Conservation (phyloP, 495 filamentous ascomycete species). For the Platismatia glauca region DNA sequence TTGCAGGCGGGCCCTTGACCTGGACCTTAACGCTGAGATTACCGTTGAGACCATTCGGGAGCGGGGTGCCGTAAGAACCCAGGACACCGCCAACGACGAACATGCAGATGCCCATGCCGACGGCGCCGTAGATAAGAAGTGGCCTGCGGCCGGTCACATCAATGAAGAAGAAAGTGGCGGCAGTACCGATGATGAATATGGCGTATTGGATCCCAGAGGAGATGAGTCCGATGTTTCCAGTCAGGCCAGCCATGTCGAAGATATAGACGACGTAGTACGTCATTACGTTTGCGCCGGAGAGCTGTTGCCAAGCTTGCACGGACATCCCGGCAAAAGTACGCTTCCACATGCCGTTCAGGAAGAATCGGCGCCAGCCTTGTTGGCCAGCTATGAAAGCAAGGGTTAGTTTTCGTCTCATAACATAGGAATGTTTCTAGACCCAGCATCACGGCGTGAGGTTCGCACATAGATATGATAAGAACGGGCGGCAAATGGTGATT, state of each 20-base stretch:
- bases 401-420: neutral
- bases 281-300: slow-evolving; percentile 59
- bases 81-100: slow-evolving; percentile 46
- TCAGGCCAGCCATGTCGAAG: slow-evolving; percentile 53
- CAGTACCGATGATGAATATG: slow-evolving; percentile 63
- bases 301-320: slow-evolving; percentile 64
- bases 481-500: neutral
- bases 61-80: slow-evolving; percentile 41
- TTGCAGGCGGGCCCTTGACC: slow-evolving; percentile 52
- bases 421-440: neutral
- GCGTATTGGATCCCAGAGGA: slow-evolving; percentile 67
- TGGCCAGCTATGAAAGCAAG: slow-evolving; percentile 20
- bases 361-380: slow-evolving; percentile 49
- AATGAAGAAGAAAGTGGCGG: slow-evolving; percentile 60
- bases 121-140: slow-evolving; percentile 58
- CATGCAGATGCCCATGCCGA: slow-evolving; percentile 53
- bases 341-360: slow-evolving; percentile 60
- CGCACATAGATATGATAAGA: neutral
- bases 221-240: slow-evolving; percentile 56
- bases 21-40: slow-evolving; percentile 59
- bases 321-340: slow-evolving; percentile 60
- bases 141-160: slow-evolving; percentile 65
- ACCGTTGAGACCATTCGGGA: slow-evolving; percentile 50
- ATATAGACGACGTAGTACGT: slow-evolving; percentile 62
- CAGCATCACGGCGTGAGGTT: neutral